Evolutionary conservation across 306 rosid species (phyloP).

Genomic region (Trifolium pratense): DNA sequence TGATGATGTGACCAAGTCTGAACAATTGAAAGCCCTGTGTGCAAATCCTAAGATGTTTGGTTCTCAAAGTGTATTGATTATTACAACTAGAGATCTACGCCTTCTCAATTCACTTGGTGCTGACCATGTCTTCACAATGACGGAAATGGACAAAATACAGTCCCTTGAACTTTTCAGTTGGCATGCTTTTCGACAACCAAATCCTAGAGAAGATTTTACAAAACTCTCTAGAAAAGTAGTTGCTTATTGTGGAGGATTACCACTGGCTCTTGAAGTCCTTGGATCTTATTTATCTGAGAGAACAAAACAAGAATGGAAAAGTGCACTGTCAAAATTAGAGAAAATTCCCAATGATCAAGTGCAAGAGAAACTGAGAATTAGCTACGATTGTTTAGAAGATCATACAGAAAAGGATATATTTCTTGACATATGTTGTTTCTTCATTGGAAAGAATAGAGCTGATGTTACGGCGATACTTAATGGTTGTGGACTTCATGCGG

Average conservation of each 20-base stretch:
- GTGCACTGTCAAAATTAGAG: conserved; percentile 39
- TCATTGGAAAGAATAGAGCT: conserved; percentile 35
- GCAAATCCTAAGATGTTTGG: conserved; percentile 21
- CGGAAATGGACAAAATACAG: conserved; percentile 31
- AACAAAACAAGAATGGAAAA: conserved; percentile 26
- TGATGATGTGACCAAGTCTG: conserved; percentile 19
- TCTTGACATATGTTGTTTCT: conserved; percentile 51
- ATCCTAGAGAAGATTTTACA: not conserved
- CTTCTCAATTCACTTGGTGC: conserved; percentile 23
- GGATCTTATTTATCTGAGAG: conserved; percentile 41
- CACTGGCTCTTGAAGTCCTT: conserved; percentile 45
- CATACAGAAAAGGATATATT: conserved; percentile 33
- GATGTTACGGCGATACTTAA: conserved; percentile 34
- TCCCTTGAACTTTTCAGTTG: conserved; percentile 40
- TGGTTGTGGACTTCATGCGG: conserved; percentile 43
- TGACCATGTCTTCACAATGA: not conserved
- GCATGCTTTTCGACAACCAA: conserved; percentile 36
- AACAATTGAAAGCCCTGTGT: not conserved
- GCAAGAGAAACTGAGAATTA: conserved; percentile 29
- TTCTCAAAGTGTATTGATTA: conserved; percentile 36
- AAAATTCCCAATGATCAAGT: conserved; percentile 39
- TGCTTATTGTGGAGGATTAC: conserved; percentile 44
- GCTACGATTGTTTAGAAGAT: conserved; percentile 31
- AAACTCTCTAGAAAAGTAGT: conserved; percentile 14
- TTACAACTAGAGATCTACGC: conserved; percentile 43